Evolutionary conservation across 768 basidiomycete species (phyloP).

Genomic region (Tricholoma matsutake): DNA sequence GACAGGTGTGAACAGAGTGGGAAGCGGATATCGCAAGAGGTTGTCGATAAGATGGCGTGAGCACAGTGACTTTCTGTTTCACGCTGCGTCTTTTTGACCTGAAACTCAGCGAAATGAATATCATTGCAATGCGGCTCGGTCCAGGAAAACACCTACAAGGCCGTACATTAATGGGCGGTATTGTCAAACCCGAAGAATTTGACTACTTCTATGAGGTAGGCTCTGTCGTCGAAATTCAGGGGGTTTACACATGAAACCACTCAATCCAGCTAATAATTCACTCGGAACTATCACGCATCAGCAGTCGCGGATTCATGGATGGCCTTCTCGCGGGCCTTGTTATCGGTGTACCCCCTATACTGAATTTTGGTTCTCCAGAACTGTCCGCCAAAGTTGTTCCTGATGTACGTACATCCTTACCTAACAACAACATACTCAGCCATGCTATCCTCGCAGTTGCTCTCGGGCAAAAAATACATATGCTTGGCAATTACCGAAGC

Average conservation of each 20-base stretch:
- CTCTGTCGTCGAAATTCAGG: not conserved
- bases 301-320: conserved; percentile 84
- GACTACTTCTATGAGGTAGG: conserved; percentile 91
- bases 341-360: conserved; percentile 85
- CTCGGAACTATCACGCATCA: conserved; percentile 79
- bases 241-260: not conserved
- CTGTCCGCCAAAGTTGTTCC: conserved; percentile 69
- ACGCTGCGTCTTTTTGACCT: not conserved
- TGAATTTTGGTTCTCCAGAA: conserved; percentile 83
- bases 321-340: conserved; percentile 79
- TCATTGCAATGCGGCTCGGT: conserved; percentile 88
- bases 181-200: conserved; percentile 78
- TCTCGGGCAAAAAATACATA: conserved; percentile 79
- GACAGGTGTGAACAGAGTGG: conserved; percentile 80
- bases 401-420: conserved; percentile 42
- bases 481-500: conserved; percentile 92
- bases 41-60: conserved; percentile 82
- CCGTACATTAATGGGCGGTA: conserved; percentile 68
- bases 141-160: conserved; percentile 88
- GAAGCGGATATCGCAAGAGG: conserved; percentile 78
- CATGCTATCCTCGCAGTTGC: conserved; percentile 24
- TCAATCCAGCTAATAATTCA: conserved; percentile 64
- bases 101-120: conserved; percentile 57
- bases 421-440: not conserved
- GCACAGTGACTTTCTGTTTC: not conserved